Base-by-base conservation (phyloP, 2,329 filamentous ascomycete genomes). In the Pseudogymnoascus sp. region DNA sequence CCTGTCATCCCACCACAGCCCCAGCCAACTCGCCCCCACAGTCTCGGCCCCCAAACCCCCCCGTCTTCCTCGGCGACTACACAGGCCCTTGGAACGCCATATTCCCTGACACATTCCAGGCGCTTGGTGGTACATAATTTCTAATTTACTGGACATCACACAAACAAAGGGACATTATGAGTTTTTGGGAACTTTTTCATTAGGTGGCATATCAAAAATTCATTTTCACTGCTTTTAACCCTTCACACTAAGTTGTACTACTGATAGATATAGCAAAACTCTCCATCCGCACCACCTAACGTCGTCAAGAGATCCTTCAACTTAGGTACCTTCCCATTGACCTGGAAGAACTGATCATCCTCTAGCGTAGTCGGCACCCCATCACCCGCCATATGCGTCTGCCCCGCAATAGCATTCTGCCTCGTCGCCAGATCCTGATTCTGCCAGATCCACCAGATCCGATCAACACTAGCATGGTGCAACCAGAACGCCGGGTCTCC, bases 371-470 rank as follows among this genome's bases (percentile, higher is more conserved):
- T 44, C 7, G 38, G 53, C 18, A 46, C 70, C 63, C 63, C 72
- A 56, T 34, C 50, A 4, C 50, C 50, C 10, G 28, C 11, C 50
- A 56, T 34, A 14, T 56, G 25, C 11, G 50, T 56, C 50, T 56
- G 50, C n/a, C 75, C 74, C 73, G 73, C 66, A 42, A 73, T 68
- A 28, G 66, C 67, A 34, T 68, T 65, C 37, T 64, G 59, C 8
- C 70, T 63, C 66, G 44, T 75, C 70, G 44, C 71, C 70, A 71
- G 75, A 67, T 80, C 75, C 21, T 78, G 74, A 63, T 78, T 79
- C 70, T 81, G 78, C 78, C 79, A 81, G 66, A 81, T 77, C 69
- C 77, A 80, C 70, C 78, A 80, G 56, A 78, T 72, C 11, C 79
- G 73, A 65, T 82, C 79, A 61, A 82, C 75, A 66, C 78, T 74